Base-by-base conservation (phyloP, 129 eudicot species). In the Chrysanthemum makinoi region DNA sequence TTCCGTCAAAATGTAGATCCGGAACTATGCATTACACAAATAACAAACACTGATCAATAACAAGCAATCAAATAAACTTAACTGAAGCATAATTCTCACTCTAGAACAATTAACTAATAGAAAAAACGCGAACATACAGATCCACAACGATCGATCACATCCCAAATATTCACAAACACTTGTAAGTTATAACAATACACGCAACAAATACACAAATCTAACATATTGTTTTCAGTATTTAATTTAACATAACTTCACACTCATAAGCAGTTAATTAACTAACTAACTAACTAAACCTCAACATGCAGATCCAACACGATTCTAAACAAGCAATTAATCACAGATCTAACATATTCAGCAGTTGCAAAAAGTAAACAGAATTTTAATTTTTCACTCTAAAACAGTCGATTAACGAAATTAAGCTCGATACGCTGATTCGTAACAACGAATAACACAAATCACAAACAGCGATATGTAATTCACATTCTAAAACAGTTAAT, bases 241-340 rank as follows among this genome's bases (percentile, higher is more conserved):
- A 78, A 20, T 33, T 57, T 5, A 65, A 26, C 64, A 62, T 5
- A 22, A 49, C 5, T 6, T 5, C 43, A 4, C 43, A 35, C 43
- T 35, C 1, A 4, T 3, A n/a, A 56, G 43, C 12, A 46, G 20
- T 1, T 10, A 62, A 49, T 43, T n/a, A n/a, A n/a, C n/a, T 1
- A 56, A 76, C 5, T 15, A 67, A 69, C 8, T 46, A 2, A 10
- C 4, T 44, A 17, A 53, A 69, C 5, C 30, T 35, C 19, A 51
- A 18, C 50, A 73, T 73, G 70, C 77, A 62, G 72, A 73, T 79
- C 66, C 71, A 48, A 9, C n/a, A n/a, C n/a, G n/a, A n/a, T n/a
- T n/a, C n/a, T n/a, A n/a, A n/a, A n/a, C n/a, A n/a, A n/a, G n/a
- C n/a, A n/a, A n/a, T n/a, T n/a, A n/a, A n/a, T n/a, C n/a, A n/a